Evolutionary conservation across 192 early-diverging fungal species (phyloP).

Genomic region (Lunasporangiospora selenospora): DNA sequence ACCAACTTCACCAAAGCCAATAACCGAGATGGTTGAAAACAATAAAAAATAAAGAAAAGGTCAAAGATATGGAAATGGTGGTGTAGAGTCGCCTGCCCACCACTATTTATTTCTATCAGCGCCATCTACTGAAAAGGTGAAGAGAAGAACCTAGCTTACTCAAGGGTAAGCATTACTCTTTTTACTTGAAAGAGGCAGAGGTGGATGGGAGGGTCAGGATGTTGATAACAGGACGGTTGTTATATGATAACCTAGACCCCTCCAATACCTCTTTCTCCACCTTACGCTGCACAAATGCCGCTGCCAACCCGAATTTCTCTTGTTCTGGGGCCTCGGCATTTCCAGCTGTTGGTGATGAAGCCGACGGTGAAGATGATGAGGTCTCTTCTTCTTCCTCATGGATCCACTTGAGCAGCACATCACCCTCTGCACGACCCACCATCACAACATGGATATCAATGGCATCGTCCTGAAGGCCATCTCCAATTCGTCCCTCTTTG

Average conservation of each 20-base stretch:
- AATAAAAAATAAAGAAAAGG: no score
- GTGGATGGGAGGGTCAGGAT: slow-evolving; percentile 15
- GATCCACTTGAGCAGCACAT: slow-evolving; percentile 21
- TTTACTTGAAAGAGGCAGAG: no score
- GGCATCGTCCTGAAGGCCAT: slow-evolving; percentile 21
- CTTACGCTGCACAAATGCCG: slow-evolving; percentile 25
- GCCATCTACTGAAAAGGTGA: no score
- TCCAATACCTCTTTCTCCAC: slow-evolving; percentile 22
- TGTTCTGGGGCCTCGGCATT: background rate
- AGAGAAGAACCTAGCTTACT: no score
- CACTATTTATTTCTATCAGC: no score
- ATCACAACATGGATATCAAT: slow-evolving; percentile 45
- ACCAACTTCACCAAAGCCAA: no score
- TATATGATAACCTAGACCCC: slow-evolving; percentile 27
- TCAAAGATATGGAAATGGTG: no score
- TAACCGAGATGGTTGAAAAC: no score
- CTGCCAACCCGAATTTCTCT: background rate
- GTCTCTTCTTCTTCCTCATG: slow-evolving; percentile 6
- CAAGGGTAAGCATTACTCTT: no score
- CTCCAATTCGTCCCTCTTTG: slow-evolving; percentile 1
- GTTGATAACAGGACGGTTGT: slow-evolving; percentile 36
- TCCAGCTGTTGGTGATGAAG: no score
- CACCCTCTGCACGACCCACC: slow-evolving; percentile 19
- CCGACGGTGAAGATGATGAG: background rate
- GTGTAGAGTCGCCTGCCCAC: no score